Evolutionary conservation across 2,329 filamentous ascomycete genomes (phyloP), one percentile per base, ranked within the genome.

Genomic region (Sporothrix schenckii): DNA sequence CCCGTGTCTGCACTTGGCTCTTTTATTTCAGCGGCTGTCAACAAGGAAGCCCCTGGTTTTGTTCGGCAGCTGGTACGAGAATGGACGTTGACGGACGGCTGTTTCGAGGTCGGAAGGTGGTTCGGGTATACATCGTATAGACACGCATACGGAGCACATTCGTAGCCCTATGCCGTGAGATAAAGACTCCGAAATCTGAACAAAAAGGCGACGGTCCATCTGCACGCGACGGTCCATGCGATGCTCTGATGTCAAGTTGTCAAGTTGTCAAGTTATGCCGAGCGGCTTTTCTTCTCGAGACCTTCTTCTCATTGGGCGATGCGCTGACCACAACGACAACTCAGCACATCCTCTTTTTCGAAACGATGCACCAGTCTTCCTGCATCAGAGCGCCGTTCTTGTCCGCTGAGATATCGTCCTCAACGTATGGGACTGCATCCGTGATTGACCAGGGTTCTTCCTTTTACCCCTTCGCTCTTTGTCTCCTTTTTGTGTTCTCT

Each of bases 11-110:
- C 44, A 14, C 13, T 6, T 50, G 47, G 6, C 16, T 24, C 1
- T 54, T 54, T 30, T 24, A 19, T 9, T 60, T 60, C 56, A 60
- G 56, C 56, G 16, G 30, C 30, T 41, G 56, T 41, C 56, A 41
- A 34, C 56, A 60, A 60, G 21, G 16, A 19, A 60, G 34, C 56
- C 30, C 56, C 56, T 41, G 56, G 30, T 13, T 34, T 54, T 21
- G 34, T 13, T 19, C 56, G 56, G 10, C 34, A 19, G 19, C 53
- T 56, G 53, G 53, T 56, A 34, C 53, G 27, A 56, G 53, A 9
- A 56, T 7, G 13, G 7, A 30, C 11, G 10, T 19, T 11, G 27
- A 56, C n/a, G 53, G 24, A 19, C 27, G 53, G 27, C 16, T 34
- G 53, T 9, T 19, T 56, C 34, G 27, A 11, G 34, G n/a, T 44